These are phyloP conservation scores for Camelina sativa DNA, from an alignment of 345 rosid genomes.

Conservation along the genomic window DNA sequence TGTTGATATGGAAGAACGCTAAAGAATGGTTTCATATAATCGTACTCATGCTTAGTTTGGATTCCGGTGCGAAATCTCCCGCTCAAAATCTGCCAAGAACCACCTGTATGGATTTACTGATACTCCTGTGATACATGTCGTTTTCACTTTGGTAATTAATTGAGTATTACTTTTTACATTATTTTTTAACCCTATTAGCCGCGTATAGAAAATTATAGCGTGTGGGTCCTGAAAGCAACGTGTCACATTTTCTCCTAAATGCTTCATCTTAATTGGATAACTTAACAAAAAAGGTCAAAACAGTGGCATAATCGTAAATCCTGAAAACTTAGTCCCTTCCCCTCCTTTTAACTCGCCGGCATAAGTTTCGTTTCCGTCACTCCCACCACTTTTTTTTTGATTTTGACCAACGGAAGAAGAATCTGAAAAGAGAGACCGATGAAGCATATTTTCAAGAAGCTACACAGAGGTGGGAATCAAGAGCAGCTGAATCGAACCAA, in stretches of 20 bases:
- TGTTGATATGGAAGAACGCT: background rate
- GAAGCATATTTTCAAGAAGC: constrained; percentile 96
- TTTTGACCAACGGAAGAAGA: constrained; percentile 40
- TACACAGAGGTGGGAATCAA: constrained; percentile 76
- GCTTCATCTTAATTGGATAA: constrained; percentile 30
- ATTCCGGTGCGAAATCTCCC: background rate
- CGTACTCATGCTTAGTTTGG: background rate
- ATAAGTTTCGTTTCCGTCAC: constrained; percentile 35
- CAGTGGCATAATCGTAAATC: constrained; percentile 41
- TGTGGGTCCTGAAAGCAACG: constrained; percentile 38
- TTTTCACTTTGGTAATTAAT: background rate
- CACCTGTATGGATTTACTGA: background rate
- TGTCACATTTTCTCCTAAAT: constrained; percentile 12
- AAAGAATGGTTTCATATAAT: background rate
- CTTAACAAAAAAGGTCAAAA: constrained; percentile 30
- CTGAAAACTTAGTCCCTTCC: constrained; percentile 2
- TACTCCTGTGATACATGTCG: too few species aligned
- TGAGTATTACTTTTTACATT: background rate
- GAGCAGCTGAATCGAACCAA: constrained; percentile 74
- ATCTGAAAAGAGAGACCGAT: constrained; percentile 49
- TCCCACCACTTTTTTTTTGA: constrained; percentile 21
- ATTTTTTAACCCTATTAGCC: constrained; percentile 9
- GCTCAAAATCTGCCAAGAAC: background rate
- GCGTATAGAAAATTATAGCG: constrained; percentile 24
- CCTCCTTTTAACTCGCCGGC: constrained; percentile 39